Percentiles rank a stretch among this genome's conserved stretches.
Evolutionary conservation across 768 basidiomycete genomes (phyloP).

Genomic region (Tricholoma furcatifolium): DNA sequence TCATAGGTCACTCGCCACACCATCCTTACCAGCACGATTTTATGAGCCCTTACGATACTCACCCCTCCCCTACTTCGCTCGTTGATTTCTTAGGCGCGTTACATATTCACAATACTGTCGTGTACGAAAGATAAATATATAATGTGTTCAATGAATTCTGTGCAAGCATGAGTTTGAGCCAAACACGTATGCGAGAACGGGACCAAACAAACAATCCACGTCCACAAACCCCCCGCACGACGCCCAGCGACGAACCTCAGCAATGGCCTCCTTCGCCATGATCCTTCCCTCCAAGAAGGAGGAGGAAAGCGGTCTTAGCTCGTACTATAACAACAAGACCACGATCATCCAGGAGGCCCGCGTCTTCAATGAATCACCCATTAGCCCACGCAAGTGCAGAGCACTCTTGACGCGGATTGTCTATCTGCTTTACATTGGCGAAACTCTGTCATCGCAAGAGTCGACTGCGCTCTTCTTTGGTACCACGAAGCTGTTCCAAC

Average conservation of each 20-base stretch:
- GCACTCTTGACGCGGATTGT: constrained; percentile 95
- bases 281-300: constrained; percentile 92
- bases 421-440: constrained; percentile 94
- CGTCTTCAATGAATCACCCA: constrained; percentile 98
- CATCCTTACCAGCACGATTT: constrained; percentile 6
- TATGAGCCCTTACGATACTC: constrained; percentile 13
- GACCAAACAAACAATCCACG: constrained; percentile 43
- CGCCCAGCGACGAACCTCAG: constrained; percentile 15
- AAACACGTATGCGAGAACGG: constrained; percentile 20
- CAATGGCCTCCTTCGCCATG: constrained; percentile 59
- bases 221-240: constrained; percentile 25
- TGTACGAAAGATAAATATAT: constrained; percentile 16
- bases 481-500: constrained; percentile 97
- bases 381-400: constrained; percentile 96
- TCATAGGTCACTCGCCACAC: too few relatives aligned
- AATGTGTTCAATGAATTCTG: background rate
- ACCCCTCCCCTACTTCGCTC: background rate
- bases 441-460: constrained; percentile 92
- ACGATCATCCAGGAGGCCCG: constrained; percentile 98
- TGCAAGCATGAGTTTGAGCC: constrained; percentile 14
- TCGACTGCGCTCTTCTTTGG: constrained; percentile 98
- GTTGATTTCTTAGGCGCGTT: constrained; percentile 12
- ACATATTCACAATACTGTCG: constrained; percentile 5
- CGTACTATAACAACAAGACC: constrained; percentile 95
- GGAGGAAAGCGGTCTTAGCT: constrained; percentile 90